phyloP scores from a whole-genome alignment of 1,284 basidiomycete species.

The Trichosporon faecale region DNA sequence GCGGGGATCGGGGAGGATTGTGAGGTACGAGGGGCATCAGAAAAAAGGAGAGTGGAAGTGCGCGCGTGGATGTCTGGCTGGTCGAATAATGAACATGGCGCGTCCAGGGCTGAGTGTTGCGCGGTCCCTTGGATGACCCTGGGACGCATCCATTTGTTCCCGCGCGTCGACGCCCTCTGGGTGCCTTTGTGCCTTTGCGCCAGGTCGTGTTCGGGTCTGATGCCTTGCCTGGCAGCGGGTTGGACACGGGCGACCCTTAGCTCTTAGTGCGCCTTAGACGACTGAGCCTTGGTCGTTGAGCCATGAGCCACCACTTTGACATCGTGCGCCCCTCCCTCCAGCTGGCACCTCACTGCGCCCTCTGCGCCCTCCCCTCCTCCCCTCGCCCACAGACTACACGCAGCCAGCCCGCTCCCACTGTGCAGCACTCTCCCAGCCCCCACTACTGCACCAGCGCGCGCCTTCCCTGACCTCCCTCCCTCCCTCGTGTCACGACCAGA shows the following conservation, averaged over 20 bases:
- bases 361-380: too few species aligned
- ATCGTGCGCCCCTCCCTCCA: too few species aligned
- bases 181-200: background rate
- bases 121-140: background rate
- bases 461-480: background rate
- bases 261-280: background rate
- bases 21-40: too few species aligned
- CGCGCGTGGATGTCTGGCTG: background rate
- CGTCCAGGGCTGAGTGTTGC: background rate
- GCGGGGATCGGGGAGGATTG: background rate
- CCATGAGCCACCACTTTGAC: too few species aligned
- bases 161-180: background rate
- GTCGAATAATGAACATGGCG: slow-evolving; percentile 3
- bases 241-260: background rate
- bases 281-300: too few species aligned
- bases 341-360: too few species aligned
- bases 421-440: too few species aligned
- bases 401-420: too few species aligned
- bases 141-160: slow-evolving; percentile 2
- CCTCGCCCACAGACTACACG: too few species aligned
- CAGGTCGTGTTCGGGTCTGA: too few species aligned
- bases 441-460: background rate
- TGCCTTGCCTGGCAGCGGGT: too few species aligned
- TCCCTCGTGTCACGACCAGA: background rate
- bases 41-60: background rate